Evolutionary conservation across 805 yeast genomes (phyloP).

Genomic region (Wickerhamiella kazuoi): DNA sequence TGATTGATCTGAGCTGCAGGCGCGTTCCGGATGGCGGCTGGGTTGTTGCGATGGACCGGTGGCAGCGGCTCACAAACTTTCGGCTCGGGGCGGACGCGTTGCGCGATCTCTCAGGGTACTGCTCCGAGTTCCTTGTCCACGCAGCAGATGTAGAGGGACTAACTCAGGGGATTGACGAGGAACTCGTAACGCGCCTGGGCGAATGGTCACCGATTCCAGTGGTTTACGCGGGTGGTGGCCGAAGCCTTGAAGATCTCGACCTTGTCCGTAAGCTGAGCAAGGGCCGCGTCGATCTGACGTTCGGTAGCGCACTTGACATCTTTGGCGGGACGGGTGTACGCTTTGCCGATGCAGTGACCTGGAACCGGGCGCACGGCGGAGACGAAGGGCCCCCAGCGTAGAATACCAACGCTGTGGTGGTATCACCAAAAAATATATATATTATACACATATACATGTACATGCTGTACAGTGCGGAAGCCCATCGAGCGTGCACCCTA

Average conservation of each 20-base stretch:
- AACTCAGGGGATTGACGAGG: conserved; percentile 79
- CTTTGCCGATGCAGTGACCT: conserved; percentile 53
- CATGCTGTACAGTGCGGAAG: background rate
- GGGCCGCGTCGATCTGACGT: conserved; percentile 82
- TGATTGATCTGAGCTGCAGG: conserved; percentile 81
- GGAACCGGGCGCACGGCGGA: conserved; percentile 34
- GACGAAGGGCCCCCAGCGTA: too few species aligned
- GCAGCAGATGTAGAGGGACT: conserved; percentile 98
- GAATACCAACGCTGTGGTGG: too few species aligned
- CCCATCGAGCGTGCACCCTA: too few species aligned
- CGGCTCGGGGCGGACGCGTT: conserved; percentile 39
- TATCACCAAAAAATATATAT: background rate
- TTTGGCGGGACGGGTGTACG: conserved; percentile 78
- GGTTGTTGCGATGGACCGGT: conserved; percentile 95
- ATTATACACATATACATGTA: too few species aligned
- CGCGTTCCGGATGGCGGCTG: conserved; percentile 32
- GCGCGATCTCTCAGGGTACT: conserved; percentile 36
- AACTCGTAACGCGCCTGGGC: conserved; percentile 50
- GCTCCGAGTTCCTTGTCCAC: conserved; percentile 79
- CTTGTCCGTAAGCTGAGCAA: conserved; percentile 48
- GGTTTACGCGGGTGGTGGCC: conserved; percentile 97
- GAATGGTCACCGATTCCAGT: conserved; percentile 65
- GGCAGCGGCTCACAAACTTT: conserved; percentile 77
- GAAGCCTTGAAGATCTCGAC: conserved; percentile 46
- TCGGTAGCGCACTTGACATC: conserved; percentile 82